Evolutionary conservation across 768 basidiomycete species (phyloP).

Genomic region (Russula virescens): DNA sequence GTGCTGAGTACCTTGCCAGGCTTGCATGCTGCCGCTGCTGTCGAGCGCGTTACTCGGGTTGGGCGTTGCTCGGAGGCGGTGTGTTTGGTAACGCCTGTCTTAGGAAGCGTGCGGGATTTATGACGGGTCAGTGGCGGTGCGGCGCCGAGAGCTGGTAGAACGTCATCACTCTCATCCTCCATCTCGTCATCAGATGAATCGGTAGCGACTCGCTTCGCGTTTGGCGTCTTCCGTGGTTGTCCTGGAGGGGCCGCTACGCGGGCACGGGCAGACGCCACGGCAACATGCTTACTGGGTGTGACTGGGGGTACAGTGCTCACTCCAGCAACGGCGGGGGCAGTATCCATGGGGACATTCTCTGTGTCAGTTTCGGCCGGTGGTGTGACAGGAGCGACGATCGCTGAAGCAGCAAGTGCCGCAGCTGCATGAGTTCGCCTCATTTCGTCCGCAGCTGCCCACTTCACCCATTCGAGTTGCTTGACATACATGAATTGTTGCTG

Average conservation of each 20-base stretch:
- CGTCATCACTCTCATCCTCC: constrained; percentile 52
- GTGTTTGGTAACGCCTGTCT: constrained; percentile 37
- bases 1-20: constrained; percentile 25
- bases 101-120: constrained; percentile 31
- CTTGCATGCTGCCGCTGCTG: constrained; percentile 36
- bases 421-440: constrained; percentile 47
- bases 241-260: constrained; percentile 70
- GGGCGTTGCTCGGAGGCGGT: constrained; percentile 70
- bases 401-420: constrained; percentile 34
- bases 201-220: constrained; percentile 60
- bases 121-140: constrained; percentile 35
- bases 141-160: constrained; percentile 55
- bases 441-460: constrained; percentile 89
- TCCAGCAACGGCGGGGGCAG: constrained; percentile 20
- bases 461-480: constrained; percentile 89
- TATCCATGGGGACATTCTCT: constrained; percentile 34
- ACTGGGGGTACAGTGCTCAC: constrained; percentile 54
- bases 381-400: constrained; percentile 67
- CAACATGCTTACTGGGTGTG: constrained; percentile 74
- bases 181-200: constrained; percentile 64
- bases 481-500: constrained; percentile 94
- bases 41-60: constrained; percentile 66
- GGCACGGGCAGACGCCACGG: constrained; percentile 62
- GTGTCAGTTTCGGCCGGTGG: constrained; percentile 76
- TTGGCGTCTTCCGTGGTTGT: constrained; percentile 85